phyloP scores from a whole-genome alignment of 306 rosid genomes.

The Cucurbita argyrosperma region DNA sequence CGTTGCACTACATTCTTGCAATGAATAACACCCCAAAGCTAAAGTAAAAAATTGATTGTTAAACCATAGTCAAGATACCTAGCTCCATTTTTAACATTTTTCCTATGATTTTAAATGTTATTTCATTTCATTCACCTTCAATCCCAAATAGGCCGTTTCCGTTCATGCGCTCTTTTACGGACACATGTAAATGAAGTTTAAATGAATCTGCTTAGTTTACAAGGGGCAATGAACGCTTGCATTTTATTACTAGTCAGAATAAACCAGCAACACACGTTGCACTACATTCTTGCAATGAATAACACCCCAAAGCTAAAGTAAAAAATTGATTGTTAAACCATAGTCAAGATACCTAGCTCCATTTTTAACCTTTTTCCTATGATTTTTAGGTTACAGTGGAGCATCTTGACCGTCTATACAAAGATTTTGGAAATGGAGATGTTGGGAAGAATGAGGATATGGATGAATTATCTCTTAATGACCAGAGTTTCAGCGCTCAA shows the following conservation, averaged over 20 bases:
- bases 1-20: not conserved
- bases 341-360: not conserved
- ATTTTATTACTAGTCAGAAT: not conserved
- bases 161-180: not conserved
- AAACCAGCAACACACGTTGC: not conserved
- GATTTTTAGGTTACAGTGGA: conserved; percentile 54
- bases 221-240: not conserved
- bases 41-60: not conserved
- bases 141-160: not conserved
- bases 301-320: not conserved
- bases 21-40: not conserved
- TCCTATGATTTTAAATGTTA: conserved; percentile 15
- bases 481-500: conserved; percentile 16
- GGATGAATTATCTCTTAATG: conserved; percentile 15
- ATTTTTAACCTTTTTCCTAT: not conserved
- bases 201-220: not conserved
- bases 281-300: not conserved
- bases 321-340: not conserved
- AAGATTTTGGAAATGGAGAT: conserved; percentile 60
- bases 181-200: not conserved
- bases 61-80: not conserved
- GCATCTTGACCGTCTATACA: conserved; percentile 55
- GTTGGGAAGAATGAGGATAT: conserved; percentile 19
- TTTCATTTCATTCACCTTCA: not conserved
- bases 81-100: not conserved